Conservation (phyloP, 169 alveolate species). For the Eimeria necatrix region DNA sequence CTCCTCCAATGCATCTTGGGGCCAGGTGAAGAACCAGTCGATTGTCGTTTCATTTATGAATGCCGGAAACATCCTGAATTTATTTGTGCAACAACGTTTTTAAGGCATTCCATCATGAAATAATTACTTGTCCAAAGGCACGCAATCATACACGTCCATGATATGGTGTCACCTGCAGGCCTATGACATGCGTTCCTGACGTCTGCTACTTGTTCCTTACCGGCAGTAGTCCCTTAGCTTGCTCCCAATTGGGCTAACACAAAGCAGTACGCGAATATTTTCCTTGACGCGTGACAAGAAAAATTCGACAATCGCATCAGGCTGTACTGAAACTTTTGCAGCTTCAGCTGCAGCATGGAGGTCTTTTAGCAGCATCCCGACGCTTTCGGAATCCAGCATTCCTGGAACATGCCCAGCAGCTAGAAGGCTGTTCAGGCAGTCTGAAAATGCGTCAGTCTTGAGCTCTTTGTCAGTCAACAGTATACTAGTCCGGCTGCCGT, state of each 20-base stretch:
- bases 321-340: constrained; percentile 45
- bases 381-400: constrained; percentile 92
- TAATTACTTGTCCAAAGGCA: too few relatives aligned
- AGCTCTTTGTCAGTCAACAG: constrained; percentile 95
- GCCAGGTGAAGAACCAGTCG: constrained; percentile 98
- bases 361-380: constrained; percentile 84
- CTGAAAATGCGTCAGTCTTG: constrained; percentile 95
- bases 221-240: constrained; percentile 95
- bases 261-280: constrained; percentile 95
- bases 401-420: constrained; percentile 96
- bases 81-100: background rate
- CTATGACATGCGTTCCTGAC: too few relatives aligned
- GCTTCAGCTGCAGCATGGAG: constrained; percentile 73
- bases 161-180: too few relatives aligned
- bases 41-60: constrained; percentile 96
- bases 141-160: too few relatives aligned
- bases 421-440: constrained; percentile 95
- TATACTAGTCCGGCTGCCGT: constrained; percentile 85
- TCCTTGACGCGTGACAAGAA: constrained; percentile 93
- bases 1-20: constrained; percentile 96
- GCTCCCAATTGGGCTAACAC: constrained; percentile 96
- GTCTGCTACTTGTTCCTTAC: constrained; percentile 83
- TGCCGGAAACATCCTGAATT: constrained; percentile 90
- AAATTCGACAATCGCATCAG: constrained; percentile 92
- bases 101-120: background rate